phyloP scores from a whole-genome alignment of 1,284 basidiomycete species.

The Rhodotorula sp. region DNA sequence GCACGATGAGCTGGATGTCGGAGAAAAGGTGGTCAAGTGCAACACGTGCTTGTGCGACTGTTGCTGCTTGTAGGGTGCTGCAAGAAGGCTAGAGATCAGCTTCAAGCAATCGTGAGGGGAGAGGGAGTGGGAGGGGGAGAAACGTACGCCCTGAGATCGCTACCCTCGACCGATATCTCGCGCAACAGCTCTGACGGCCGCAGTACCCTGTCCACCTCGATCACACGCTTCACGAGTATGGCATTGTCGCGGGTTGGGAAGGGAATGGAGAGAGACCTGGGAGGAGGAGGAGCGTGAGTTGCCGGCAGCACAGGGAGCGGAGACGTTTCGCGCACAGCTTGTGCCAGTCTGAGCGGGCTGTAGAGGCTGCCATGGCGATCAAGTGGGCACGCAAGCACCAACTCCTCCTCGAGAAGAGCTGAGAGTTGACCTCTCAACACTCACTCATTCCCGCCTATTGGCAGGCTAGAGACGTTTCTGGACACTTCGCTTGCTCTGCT shows the following conservation, averaged over 20 bases:
- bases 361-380: not conserved
- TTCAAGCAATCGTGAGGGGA: not conserved
- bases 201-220: constrained; percentile 38
- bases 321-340: constrained; percentile 17
- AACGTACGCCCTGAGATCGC: constrained; percentile 28
- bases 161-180: constrained; percentile 10
- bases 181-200: constrained; percentile 32
- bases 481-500: too few species aligned
- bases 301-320: not conserved
- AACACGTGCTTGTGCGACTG: constrained; percentile 44
- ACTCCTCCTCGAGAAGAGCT: too few species aligned
- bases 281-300: not conserved
- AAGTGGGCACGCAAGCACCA: not conserved
- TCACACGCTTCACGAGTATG: constrained; percentile 35
- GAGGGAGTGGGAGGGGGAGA: not conserved
- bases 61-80: constrained; percentile 39
- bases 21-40: constrained; percentile 57
- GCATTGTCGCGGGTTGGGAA: constrained; percentile 36
- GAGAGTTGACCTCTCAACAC: too few species aligned
- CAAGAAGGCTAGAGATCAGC: not conserved
- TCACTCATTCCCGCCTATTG: too few species aligned
- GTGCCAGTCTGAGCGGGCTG: constrained; percentile 37
- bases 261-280: constrained; percentile 39
- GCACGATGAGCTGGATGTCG: constrained; percentile 58
- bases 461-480: too few species aligned